Evolutionary conservation across 352 stramenopile genomes (phyloP).

Genomic region (Globisporangium solare): DNA sequence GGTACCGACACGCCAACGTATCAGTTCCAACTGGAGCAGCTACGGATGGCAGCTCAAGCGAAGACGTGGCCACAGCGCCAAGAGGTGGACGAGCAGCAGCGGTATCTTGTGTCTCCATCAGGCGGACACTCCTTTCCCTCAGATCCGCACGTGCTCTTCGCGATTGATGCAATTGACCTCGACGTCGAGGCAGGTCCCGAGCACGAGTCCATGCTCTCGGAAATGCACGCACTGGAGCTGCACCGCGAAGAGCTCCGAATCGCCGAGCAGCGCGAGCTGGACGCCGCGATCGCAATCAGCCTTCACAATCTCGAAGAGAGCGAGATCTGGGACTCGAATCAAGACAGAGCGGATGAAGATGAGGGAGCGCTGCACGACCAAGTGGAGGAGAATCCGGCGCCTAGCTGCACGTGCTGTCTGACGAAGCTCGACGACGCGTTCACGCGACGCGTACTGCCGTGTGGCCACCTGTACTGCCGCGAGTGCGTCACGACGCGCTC

Average conservation of each 20-base stretch:
- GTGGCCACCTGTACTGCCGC: conserved; percentile 62
- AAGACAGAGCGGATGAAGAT: not conserved
- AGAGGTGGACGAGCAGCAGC: not conserved
- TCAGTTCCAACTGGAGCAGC: not conserved
- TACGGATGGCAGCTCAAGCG: not conserved
- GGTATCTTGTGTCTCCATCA: not conserved
- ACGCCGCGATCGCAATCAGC: conserved; percentile 24
- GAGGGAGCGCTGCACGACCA: not conserved
- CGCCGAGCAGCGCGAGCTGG: conserved; percentile 14
- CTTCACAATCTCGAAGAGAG: conserved; percentile 13
- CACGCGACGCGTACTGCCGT: conserved; percentile 18
- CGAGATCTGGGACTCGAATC: not conserved
- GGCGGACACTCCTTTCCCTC: not conserved
- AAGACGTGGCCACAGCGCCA: not conserved
- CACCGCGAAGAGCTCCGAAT: conserved; percentile 14
- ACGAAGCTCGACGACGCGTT: not conserved
- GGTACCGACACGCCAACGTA: not conserved
- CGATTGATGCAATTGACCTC: conserved; percentile 5
- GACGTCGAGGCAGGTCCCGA: not conserved
- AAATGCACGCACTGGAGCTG: conserved; percentile 16
- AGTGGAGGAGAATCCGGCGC: conserved; percentile 5
- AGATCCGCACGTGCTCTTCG: not conserved
- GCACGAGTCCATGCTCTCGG: not conserved
- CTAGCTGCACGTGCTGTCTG: conserved; percentile 14
- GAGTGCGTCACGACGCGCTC: conserved; percentile 50